These are phyloP conservation scores for Sequoia sempervirens DNA, from an alignment of 75 land plant species.

Conservation along the genomic window DNA sequence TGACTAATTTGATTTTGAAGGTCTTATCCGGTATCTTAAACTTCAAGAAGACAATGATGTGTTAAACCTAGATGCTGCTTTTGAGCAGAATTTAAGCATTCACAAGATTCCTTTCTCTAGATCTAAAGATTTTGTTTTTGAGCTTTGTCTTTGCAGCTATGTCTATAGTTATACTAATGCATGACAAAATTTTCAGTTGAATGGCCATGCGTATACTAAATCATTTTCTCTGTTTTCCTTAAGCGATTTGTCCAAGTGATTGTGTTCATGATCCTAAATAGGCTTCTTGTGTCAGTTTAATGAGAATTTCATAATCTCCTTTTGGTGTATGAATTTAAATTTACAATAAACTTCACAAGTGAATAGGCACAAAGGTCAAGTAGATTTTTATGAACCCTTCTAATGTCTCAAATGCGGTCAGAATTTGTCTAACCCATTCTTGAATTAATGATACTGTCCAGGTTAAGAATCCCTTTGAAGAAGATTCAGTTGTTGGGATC, in stretches of 20 bases:
- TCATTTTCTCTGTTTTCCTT: neutral
- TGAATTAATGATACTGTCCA: slow-evolving; percentile 9
- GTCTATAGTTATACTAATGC: neutral
- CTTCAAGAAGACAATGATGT: neutral
- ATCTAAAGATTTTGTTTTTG: neutral
- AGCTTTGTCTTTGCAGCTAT: neutral
- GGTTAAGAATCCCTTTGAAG: slow-evolving; percentile 92
- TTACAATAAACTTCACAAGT: neutral
- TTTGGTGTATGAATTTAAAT: neutral
- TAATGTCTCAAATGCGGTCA: neutral
- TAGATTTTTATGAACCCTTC: neutral
- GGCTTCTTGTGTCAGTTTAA: neutral
- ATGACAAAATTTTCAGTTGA: neutral
- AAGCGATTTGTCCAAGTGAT: neutral
- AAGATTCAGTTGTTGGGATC: slow-evolving; percentile 72
- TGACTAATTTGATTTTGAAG: neutral
- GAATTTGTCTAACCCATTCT: neutral
- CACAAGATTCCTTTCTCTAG: neutral
- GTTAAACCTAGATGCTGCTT: neutral
- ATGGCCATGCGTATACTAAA: neutral
- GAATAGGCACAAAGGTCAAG: neutral
- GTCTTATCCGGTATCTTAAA: neutral
- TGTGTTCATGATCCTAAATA: neutral
- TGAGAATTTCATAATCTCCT: neutral
- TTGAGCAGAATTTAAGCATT: neutral